Evolutionary conservation across 179 eudicot species (phyloP).

Genomic region (Pouteria campechiana): DNA sequence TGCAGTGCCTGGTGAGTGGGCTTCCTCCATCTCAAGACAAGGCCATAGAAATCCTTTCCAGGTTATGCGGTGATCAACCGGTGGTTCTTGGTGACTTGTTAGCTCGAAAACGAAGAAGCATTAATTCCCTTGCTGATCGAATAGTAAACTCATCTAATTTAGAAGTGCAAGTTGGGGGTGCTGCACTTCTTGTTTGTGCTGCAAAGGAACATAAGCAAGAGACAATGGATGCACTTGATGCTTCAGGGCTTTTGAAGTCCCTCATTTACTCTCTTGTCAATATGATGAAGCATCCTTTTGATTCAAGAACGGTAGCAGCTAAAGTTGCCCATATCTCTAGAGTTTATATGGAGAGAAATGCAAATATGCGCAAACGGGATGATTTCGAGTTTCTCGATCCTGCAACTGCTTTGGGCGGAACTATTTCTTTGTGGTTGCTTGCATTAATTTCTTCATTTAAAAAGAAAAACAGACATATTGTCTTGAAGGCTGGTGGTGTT

Average conservation of each 20-base stretch:
- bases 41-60: slow-evolving; percentile 47
- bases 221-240: slow-evolving; percentile 39
- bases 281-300: slow-evolving; percentile 43
- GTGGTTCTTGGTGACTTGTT: slow-evolving; percentile 36
- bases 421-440: slow-evolving; percentile 58
- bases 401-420: slow-evolving; percentile 55
- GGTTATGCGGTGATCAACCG: slow-evolving; percentile 50
- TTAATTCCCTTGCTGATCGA: slow-evolving; percentile 46
- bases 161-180: slow-evolving; percentile 61
- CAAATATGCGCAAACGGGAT: slow-evolving; percentile 37
- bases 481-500: slow-evolving; percentile 63
- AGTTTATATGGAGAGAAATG: slow-evolving; percentile 31
- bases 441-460: slow-evolving; percentile 47
- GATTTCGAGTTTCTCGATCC: slow-evolving; percentile 53
- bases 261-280: slow-evolving; percentile 39
- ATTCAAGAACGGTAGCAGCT: slow-evolving; percentile 35
- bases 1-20: slow-evolving; percentile 47
- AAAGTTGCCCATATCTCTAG: slow-evolving; percentile 40
- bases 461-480: slow-evolving; percentile 29
- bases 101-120: slow-evolving; percentile 34
- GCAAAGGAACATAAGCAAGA: slow-evolving; percentile 38
- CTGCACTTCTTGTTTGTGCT: slow-evolving; percentile 44
- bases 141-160: slow-evolving; percentile 40
- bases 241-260: slow-evolving; percentile 40
- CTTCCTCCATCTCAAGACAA: slow-evolving; percentile 46